A percentile compares a stretch with the other conserved stretches of the same genome.
Conservation (phyloP, 148 eudicot species). For the Camellia sinensis region DNA sequence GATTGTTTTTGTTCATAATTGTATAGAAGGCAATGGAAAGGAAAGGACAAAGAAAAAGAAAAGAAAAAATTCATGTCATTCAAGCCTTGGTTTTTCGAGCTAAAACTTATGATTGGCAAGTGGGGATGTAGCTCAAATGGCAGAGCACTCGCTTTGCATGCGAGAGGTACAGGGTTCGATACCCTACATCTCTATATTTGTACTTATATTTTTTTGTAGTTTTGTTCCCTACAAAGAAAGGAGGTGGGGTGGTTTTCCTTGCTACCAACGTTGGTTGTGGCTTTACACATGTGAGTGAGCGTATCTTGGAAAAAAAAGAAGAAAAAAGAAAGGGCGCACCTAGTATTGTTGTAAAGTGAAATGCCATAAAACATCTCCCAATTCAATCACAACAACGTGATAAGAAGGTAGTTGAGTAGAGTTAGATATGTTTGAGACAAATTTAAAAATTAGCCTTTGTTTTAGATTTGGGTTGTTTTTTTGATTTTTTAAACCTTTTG, state of each 20-base stretch:
- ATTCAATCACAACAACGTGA: background rate
- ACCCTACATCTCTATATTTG: conserved; percentile 43
- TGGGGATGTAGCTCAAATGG: conserved; percentile 60
- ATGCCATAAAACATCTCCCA: background rate
- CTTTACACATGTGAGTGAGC: no score
- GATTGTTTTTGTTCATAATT: no score
- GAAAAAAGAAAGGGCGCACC: background rate
- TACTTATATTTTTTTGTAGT: background rate
- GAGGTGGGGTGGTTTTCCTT: no score
- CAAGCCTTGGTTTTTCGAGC: no score
- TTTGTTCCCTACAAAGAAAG: background rate
- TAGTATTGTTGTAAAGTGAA: background rate
- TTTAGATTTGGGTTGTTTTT: no score
- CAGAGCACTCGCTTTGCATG: conserved; percentile 63
- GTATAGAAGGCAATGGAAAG: no score
- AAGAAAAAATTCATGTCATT: no score
- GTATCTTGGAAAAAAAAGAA: background rate
- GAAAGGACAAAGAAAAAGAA: no score
- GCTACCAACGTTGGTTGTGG: background rate
- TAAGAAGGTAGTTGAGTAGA: background rate
- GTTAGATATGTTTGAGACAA: background rate
- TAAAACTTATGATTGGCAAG: no score
- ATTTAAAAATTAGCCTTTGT: no score
- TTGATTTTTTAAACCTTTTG: no score
- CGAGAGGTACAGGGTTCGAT: conserved; percentile 63